Evolutionary conservation across 805 yeast genomes (phyloP).

Genomic region (Candida fluviatilis): DNA sequence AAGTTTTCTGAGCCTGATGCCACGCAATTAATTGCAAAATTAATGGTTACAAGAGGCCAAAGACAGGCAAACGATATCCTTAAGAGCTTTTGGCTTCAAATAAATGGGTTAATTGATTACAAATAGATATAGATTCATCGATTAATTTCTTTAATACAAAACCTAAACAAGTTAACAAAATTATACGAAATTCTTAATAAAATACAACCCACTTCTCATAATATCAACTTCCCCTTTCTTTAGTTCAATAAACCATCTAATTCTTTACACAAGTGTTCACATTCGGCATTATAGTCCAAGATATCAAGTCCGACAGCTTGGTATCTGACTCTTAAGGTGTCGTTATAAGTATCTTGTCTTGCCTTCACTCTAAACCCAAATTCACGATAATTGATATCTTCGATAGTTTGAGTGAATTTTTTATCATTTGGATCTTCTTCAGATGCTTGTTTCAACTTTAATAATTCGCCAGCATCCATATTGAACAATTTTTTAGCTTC

Average conservation of each 20-base stretch:
- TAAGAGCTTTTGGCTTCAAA: constrained; percentile 60
- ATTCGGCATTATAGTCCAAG: constrained; percentile 56
- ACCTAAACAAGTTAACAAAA: constrained; percentile 2
- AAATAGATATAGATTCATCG: constrained; percentile 3
- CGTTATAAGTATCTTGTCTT: constrained; percentile 79
- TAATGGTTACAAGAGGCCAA: constrained; percentile 62
- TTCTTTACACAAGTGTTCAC: constrained; percentile 49
- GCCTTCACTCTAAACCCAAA: constrained; percentile 76
- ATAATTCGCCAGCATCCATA: constrained; percentile 60
- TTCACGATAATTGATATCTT: constrained; percentile 58
- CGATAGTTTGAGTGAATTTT: constrained; percentile 43
- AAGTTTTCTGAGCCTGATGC: constrained; percentile 28
- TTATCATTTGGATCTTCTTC: constrained; percentile 41
- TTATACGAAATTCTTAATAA: constrained; percentile 9
- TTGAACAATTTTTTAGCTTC: constrained; percentile 70
- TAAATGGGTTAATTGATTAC: constrained; percentile 51
- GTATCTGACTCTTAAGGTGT: constrained; percentile 70
- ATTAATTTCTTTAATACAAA: not conserved
- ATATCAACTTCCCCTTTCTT: not conserved
- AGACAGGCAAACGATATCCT: constrained; percentile 56
- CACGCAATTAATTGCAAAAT: constrained; percentile 43
- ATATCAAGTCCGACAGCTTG: constrained; percentile 53
- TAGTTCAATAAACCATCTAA: constrained; percentile 28
- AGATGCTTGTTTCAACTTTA: constrained; percentile 26
- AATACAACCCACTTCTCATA: not conserved